These are phyloP conservation scores for Aspergillus chevalieri DNA, from an alignment of 2,329 filamentous ascomycete species.

Conservation along the genomic window DNA sequence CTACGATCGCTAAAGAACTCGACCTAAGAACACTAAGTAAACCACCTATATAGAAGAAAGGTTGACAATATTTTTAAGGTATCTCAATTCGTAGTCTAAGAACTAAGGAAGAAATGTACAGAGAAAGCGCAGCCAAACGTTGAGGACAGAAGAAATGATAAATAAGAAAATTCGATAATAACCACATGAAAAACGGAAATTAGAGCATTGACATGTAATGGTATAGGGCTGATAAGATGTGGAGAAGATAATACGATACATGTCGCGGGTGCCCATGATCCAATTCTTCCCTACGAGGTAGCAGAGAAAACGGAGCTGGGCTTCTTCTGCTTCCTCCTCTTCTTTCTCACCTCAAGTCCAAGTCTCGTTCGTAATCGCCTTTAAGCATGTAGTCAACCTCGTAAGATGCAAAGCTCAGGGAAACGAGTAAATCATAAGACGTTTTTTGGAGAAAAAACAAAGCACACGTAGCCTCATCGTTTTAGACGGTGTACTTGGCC, in stretches of 20 bases:
- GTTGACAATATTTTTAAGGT: too few species aligned
- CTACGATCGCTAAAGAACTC: too few species aligned
- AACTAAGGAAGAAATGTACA: too few species aligned
- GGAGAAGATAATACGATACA: slow-evolving; percentile 30
- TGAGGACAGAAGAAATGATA: too few species aligned
- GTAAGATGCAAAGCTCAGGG: slow-evolving; percentile 1
- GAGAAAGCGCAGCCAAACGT: too few species aligned
- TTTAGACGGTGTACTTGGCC: slow-evolving; percentile 81
- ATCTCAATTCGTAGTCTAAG: too few species aligned
- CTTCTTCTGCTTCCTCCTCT: slow-evolving; percentile 5
- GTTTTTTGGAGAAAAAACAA: slow-evolving; percentile 2
- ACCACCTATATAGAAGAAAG: too few species aligned
- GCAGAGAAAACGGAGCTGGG: slow-evolving; percentile 10
- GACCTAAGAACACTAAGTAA: too few species aligned
- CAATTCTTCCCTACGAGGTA: slow-evolving; percentile 21
- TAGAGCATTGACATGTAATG: slow-evolving; percentile 16
- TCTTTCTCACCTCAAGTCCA: slow-evolving; percentile 6
- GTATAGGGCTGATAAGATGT: slow-evolving; percentile 24
- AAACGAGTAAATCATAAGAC: slow-evolving; percentile 11
- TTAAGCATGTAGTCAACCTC: slow-evolving; percentile 7
- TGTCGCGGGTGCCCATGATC: slow-evolving; percentile 22
- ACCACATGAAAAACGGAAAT: slow-evolving; percentile 1
- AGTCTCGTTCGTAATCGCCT: slow-evolving; percentile 13
- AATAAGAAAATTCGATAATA: background rate
- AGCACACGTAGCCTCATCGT: slow-evolving; percentile 3